phyloP scores from a whole-genome alignment of 164 flowering plant species.

The Vitis rotundifolia region DNA sequence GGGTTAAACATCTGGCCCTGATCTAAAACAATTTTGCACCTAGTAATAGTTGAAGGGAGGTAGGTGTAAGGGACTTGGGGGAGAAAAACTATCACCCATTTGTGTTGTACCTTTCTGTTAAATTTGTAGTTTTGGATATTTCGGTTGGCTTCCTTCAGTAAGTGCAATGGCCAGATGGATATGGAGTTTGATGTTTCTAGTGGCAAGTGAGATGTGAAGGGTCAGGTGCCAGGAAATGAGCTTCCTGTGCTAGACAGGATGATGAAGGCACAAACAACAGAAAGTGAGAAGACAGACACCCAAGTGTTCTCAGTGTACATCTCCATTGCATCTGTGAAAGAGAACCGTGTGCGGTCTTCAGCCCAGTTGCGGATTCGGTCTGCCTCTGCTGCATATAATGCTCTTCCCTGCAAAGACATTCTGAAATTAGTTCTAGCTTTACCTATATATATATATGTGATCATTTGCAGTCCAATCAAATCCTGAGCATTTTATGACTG shows the following conservation, averaged over 20 bases:
- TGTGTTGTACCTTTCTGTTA: conserved; percentile 13
- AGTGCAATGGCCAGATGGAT: background rate
- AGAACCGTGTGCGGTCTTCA: conserved; percentile 83
- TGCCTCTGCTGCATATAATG: conserved; percentile 97
- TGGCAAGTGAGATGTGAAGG: background rate
- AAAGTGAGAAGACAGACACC: conserved; percentile 93
- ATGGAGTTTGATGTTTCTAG: conserved; percentile 4
- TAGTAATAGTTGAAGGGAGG: background rate
- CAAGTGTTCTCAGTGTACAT: conserved; percentile 95
- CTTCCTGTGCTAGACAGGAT: conserved; percentile 77
- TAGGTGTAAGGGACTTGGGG: conserved; percentile 16
- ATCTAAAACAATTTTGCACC: conserved; percentile 2
- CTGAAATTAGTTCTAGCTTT: conserved; percentile 6
- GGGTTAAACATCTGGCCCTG: background rate
- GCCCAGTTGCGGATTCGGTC: conserved; percentile 97
- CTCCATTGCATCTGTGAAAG: conserved; percentile 99
- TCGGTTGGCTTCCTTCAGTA: conserved; percentile 2
- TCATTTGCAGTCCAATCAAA: background rate
- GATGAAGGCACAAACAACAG: conserved; percentile 96
- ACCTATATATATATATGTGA: background rate
- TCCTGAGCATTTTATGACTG: background rate
- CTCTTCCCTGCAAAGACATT: conserved; percentile 66
- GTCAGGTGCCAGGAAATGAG: conserved; percentile 57
- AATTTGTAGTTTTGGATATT: background rate
- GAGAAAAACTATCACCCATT: conserved; percentile 16